These are phyloP conservation scores for Nymphaea colorata DNA, from an alignment of 164 flowering plant species.

Conservation along the genomic window DNA sequence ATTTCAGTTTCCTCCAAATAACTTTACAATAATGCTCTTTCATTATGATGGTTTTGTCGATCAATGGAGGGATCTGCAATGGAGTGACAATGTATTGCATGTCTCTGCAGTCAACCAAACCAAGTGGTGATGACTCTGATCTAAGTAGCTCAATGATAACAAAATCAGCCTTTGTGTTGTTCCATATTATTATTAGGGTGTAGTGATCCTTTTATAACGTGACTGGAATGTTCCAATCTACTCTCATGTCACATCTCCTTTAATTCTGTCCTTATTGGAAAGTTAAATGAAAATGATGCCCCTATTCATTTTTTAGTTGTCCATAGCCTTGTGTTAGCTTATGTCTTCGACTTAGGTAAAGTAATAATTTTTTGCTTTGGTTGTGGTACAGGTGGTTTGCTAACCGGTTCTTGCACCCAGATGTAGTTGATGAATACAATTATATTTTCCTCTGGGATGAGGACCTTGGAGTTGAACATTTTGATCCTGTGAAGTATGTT, in stretches of 20 bases:
- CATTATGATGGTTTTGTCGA: conserved; percentile 26
- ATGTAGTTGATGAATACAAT: conserved; percentile 65
- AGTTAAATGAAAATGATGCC: too few relatives aligned
- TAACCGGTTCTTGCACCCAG: conserved; percentile 92
- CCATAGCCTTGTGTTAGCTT: too few relatives aligned
- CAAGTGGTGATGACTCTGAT: conserved; percentile 13
- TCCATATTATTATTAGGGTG: too few relatives aligned
- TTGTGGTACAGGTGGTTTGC: conserved; percentile 86
- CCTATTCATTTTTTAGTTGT: too few relatives aligned
- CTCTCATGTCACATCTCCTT: too few relatives aligned
- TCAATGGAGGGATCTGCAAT: conserved; percentile 21
- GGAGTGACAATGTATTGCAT: conserved; percentile 19
- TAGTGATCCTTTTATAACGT: too few relatives aligned
- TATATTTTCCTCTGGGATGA: conserved; percentile 98
- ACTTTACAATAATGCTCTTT: conserved; percentile 19
- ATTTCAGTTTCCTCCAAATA: conserved; percentile 22
- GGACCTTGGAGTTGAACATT: conserved; percentile 81
- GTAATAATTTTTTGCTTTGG: not conserved
- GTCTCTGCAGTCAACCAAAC: conserved; percentile 24
- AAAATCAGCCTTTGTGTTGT: too few relatives aligned
- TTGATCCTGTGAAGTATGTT: conserved; percentile 69
- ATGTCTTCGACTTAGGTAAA: too few relatives aligned
- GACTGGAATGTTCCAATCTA: too few relatives aligned
- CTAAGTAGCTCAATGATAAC: too few relatives aligned
- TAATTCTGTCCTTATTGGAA: too few relatives aligned